Percentiles rank a stretch among this genome's conserved stretches.
phyloP scores from a whole-genome alignment of 225 moss, liverwort and hornwort genomes.

The Pseudoscleropodium purum region DNA sequence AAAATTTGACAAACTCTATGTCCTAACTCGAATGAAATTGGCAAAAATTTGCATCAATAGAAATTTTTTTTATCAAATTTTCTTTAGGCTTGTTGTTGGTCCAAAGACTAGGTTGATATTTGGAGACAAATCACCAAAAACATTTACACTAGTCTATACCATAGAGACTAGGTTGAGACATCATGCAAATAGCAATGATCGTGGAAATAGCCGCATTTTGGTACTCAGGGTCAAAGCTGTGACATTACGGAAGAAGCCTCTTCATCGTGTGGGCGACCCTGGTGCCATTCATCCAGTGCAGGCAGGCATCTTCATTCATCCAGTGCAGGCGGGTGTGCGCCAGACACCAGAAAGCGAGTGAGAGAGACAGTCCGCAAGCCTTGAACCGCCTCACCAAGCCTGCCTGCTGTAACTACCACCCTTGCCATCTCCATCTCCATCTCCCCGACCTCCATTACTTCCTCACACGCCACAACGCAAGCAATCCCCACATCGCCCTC shows the following conservation, averaged over 20 bases:
- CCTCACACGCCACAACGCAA: not conserved
- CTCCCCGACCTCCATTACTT: not conserved
- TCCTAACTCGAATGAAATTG: fast-evolving
- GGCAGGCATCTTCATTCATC: not conserved
- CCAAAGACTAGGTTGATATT: too few species aligned
- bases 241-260: not conserved
- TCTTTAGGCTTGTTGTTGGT: fast-evolving
- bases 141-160: not conserved
- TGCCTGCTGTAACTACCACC: not conserved
- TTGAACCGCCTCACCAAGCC: not conserved
- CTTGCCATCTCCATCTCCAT: not conserved
- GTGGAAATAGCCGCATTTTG: not conserved
- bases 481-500: not conserved
- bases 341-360: not conserved
- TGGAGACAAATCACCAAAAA: not conserved
- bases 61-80: not conserved
- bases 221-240: not conserved
- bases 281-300: not conserved
- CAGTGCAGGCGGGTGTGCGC: not conserved
- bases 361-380: not conserved
- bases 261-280: not conserved
- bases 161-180: not conserved
- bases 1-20: not conserved
- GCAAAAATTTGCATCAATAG: fast-evolving
- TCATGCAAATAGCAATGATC: not conserved